Percentiles rank a stretch among this genome's conserved stretches.
These are phyloP conservation scores for Astrothelium macrocarpum DNA, from an alignment of 495 filamentous ascomycete genomes.

Conservation along the genomic window DNA sequence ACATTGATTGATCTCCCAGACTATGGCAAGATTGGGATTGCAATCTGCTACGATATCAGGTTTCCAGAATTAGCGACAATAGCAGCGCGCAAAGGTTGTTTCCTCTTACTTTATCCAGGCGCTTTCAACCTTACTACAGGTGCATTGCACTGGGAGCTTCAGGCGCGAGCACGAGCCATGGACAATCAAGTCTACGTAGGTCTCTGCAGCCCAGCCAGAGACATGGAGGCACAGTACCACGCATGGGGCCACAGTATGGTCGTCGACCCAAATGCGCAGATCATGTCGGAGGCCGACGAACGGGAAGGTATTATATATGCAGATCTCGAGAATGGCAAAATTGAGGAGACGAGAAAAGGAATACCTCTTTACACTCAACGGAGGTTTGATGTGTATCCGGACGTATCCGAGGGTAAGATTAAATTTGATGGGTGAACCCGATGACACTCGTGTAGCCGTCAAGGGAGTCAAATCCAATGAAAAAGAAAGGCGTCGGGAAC, in stretches of 20 bases:
- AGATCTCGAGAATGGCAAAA: constrained; percentile 58
- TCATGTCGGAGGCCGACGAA: constrained; percentile 66
- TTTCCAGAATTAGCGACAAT: constrained; percentile 93
- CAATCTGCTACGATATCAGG: constrained; percentile 94
- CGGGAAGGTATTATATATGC: constrained; percentile 66
- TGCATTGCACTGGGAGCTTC: constrained; percentile 79
- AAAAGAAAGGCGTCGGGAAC: too few species aligned
- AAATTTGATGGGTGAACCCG: constrained; percentile 20
- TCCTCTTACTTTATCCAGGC: constrained; percentile 82
- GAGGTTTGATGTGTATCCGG: constrained; percentile 91
- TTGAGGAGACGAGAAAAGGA: constrained; percentile 67
- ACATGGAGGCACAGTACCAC: constrained; percentile 66
- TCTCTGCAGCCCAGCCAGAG: constrained; percentile 82
- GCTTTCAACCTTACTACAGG: constrained; percentile 95
- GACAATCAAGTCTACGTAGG: constrained; percentile 96
- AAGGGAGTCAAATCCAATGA: too few species aligned
- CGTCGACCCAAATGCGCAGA: constrained; percentile 76
- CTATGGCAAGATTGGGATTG: constrained; percentile 75
- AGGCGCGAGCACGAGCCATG: constrained; percentile 72
- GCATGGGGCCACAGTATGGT: constrained; percentile 89
- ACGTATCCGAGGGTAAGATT: constrained; percentile 57
- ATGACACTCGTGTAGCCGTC: background rate
- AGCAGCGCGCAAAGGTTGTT: constrained; percentile 71
- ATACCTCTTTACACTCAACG: constrained; percentile 82
- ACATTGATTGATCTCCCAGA: constrained; percentile 76